phyloP scores from a whole-genome alignment of 192 early-diverging fungal genomes.

The Backusella westeae region DNA sequence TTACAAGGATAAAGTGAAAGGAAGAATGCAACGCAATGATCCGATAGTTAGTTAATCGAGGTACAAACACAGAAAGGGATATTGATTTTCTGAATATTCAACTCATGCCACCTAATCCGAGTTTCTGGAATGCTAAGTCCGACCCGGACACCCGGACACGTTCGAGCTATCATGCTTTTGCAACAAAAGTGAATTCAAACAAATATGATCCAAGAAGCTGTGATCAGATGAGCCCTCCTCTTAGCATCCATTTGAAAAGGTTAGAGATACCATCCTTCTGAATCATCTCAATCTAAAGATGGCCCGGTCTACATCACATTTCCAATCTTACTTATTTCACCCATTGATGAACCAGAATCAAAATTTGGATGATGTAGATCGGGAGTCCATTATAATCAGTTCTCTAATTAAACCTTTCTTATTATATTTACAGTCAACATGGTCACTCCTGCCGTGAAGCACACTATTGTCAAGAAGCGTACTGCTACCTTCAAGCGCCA shows the following conservation, averaged over 20 bases:
- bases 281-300: background rate
- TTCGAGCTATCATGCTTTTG: background rate
- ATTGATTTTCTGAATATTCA: background rate
- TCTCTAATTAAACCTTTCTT: background rate
- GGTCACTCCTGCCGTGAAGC: conserved; percentile 93
- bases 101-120: background rate
- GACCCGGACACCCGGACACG: background rate
- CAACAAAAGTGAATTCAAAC: background rate
- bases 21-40: too few relatives aligned
- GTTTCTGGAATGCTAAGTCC: background rate
- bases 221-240: conserved; percentile 7
- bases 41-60: too few relatives aligned
- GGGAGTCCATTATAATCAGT: background rate
- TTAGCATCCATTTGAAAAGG: conserved; percentile 20
- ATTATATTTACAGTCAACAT: conserved; percentile 54
- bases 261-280: conserved; percentile 5
- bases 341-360: background rate
- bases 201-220: background rate
- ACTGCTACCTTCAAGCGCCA: conserved; percentile 94
- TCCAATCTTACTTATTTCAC: background rate
- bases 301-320: background rate
- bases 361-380: background rate
- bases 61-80: too few relatives aligned
- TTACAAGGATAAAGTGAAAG: too few relatives aligned
- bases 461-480: conserved; percentile 99